Percentiles rank a stretch among this genome's conserved stretches.
Evolutionary conservation across 2,329 filamentous ascomycete genomes (phyloP).

Genomic region (Botrytis fragariae): DNA sequence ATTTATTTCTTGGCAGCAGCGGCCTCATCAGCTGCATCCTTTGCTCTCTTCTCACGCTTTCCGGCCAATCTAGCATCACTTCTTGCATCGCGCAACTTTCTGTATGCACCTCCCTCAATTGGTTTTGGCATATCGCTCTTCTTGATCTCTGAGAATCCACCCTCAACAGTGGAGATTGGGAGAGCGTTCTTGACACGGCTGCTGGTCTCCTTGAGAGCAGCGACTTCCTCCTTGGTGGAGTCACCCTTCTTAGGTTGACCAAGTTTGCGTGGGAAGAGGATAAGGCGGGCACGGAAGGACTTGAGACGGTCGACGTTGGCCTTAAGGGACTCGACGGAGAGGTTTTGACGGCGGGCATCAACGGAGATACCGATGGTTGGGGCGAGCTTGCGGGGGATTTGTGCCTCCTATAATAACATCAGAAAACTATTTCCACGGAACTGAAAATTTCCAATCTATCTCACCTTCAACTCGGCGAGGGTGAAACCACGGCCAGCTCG

Average conservation of each 20-base stretch:
- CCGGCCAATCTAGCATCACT: slow-evolving; percentile 79
- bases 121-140: slow-evolving; percentile 76
- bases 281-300: slow-evolving; percentile 93
- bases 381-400: slow-evolving; percentile 90
- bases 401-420: slow-evolving; percentile 72
- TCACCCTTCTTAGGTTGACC: slow-evolving; percentile 94
- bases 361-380: slow-evolving; percentile 96
- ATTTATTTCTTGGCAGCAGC: slow-evolving; percentile 77
- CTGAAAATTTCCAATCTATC: slow-evolving; percentile 26
- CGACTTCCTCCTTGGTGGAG: slow-evolving; percentile 76
- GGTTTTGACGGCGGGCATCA: slow-evolving; percentile 95
- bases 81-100: slow-evolving; percentile 79
- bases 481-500: slow-evolving; percentile 97
- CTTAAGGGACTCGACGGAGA: slow-evolving; percentile 90
- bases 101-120: slow-evolving; percentile 81
- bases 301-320: slow-evolving; percentile 96
- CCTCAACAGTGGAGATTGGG: slow-evolving; percentile 68
- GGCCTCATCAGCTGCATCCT: slow-evolving; percentile 82
- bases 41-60: slow-evolving; percentile 87
- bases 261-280: slow-evolving; percentile 94
- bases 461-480: slow-evolving; percentile 95
- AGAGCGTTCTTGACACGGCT: slow-evolving; percentile 57
- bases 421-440: slow-evolving; percentile 21
- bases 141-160: slow-evolving; percentile 70
- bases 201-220: slow-evolving; percentile 59